Percentiles rank a stretch among this genome's conserved stretches.
Evolutionary conservation across 192 early-diverging fungal species (phyloP).

Genomic region (Coemansia sp.): DNA sequence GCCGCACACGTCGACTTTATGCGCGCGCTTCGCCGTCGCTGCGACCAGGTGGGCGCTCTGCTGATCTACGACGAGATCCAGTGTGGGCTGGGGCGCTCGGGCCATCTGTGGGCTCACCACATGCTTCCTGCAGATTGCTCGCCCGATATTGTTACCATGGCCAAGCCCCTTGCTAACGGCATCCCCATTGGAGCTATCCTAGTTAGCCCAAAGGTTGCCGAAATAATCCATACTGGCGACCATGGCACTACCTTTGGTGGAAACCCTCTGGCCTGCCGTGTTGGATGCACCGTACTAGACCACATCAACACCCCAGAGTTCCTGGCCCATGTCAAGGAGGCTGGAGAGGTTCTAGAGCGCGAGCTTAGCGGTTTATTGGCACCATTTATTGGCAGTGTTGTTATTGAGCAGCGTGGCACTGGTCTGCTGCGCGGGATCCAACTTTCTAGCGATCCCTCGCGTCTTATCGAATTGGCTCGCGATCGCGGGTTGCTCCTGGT

Average conservation of each 20-base stretch:
- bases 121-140: conserved; percentile 61
- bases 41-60: conserved; percentile 82
- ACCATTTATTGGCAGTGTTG: conserved; percentile 50
- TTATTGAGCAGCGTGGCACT: conserved; percentile 77
- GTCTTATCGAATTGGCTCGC: conserved; percentile 70
- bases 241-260: conserved; percentile 99
- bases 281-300: conserved; percentile 70
- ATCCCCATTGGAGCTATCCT: conserved; percentile 94
- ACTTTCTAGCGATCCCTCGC: conserved; percentile 66
- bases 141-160: conserved; percentile 93
- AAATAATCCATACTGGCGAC: conserved; percentile 82
- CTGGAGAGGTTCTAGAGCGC: conserved; percentile 63
- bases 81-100: conserved; percentile 90
- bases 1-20: conserved; percentile 73
- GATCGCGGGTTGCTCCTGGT: conserved; percentile 87
- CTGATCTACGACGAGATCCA: conserved; percentile 97
- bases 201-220: conserved; percentile 72
- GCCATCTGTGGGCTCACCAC: conserved; percentile 85
- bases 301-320: conserved; percentile 72
- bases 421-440: conserved; percentile 88
- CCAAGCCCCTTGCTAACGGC: conserved; percentile 97
- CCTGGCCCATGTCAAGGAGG: conserved; percentile 64
- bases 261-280: conserved; percentile 85
- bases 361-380: conserved; percentile 50
- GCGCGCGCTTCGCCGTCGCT: conserved; percentile 69